Evolutionary conservation across 768 basidiomycete species (phyloP).

Genomic region (Chalciporus pseudorubinellus): DNA sequence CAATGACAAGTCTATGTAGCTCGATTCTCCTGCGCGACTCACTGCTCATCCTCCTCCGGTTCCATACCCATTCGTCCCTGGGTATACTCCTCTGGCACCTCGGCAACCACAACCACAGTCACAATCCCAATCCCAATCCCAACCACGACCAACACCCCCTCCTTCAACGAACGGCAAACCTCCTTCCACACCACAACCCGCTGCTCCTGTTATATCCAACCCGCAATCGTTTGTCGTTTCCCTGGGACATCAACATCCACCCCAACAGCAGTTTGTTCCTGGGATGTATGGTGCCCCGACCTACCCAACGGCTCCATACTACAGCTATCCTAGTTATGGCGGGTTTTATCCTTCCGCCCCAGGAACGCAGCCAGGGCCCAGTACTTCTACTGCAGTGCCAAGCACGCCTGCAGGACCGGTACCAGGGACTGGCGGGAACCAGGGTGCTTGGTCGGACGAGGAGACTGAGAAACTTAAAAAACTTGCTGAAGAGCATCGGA

Average conservation of each 20-base stretch:
- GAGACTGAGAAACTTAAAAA: slow-evolving; percentile 68
- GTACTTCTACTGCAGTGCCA: slow-evolving; percentile 25
- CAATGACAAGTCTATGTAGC: slow-evolving; percentile 38
- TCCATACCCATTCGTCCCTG: slow-evolving; percentile 48
- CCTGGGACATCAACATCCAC: slow-evolving; percentile 52
- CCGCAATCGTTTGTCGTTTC: slow-evolving; percentile 73
- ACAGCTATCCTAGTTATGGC: slow-evolving; percentile 46
- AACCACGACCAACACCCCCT: slow-evolving; percentile 38
- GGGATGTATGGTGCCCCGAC: slow-evolving; percentile 33
- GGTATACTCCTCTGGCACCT: slow-evolving; percentile 29
- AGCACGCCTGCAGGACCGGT: slow-evolving; percentile 17
- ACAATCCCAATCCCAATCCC: slow-evolving; percentile 3
- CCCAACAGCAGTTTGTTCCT: slow-evolving; percentile 43
- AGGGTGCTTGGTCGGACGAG: slow-evolving; percentile 77
- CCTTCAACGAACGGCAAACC: slow-evolving; percentile 35
- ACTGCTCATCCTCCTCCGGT: slow-evolving; percentile 66
- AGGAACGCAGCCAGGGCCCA: slow-evolving; percentile 23
- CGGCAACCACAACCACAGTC: slow-evolving; percentile 33
- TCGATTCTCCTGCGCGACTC: slow-evolving; percentile 71
- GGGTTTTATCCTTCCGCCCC: slow-evolving; percentile 32
- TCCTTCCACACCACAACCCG: slow-evolving; percentile 31
- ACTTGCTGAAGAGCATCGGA: slow-evolving; percentile 65
- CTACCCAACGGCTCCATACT: slow-evolving; percentile 66
- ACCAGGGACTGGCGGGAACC: slow-evolving; percentile 44
- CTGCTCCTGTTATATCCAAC: slow-evolving; percentile 60